Percentiles rank a stretch among this genome's conserved stretches.
These are phyloP conservation scores for Xylaria sp. DNA, from an alignment of 2,329 filamentous ascomycete genomes.

Conservation along the genomic window DNA sequence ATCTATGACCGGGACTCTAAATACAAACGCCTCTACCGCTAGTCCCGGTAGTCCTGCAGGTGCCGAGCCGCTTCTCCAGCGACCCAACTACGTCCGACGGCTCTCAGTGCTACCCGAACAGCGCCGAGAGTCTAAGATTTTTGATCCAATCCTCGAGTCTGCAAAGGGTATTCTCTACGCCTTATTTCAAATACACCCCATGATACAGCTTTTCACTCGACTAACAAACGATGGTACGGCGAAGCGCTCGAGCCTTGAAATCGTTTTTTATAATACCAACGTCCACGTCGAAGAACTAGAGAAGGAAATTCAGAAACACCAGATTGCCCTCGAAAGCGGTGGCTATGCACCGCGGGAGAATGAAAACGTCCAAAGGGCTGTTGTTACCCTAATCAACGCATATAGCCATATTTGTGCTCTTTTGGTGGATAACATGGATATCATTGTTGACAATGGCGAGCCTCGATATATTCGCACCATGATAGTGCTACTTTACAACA, in stretches of 20 bases:
- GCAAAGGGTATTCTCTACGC: slow-evolving; percentile 75
- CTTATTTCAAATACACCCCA: slow-evolving; percentile 74
- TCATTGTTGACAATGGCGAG: slow-evolving; percentile 72
- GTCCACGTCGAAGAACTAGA: slow-evolving; percentile 74
- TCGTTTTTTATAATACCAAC: slow-evolving; percentile 75
- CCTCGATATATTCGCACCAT: slow-evolving; percentile 74
- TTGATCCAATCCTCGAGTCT: slow-evolving; percentile 71
- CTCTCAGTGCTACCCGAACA: slow-evolving; percentile 73
- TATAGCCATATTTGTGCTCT: slow-evolving; percentile 74
- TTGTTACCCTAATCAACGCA: slow-evolving; percentile 70
- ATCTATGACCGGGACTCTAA: slow-evolving; percentile 66
- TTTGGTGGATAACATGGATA: slow-evolving; percentile 70
- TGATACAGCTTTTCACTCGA: slow-evolving; percentile 73
- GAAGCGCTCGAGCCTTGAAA: slow-evolving; percentile 72
- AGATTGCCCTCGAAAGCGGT: slow-evolving; percentile 62
- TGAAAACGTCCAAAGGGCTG: slow-evolving; percentile 72
- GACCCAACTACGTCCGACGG: slow-evolving; percentile 71
- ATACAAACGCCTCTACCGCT: slow-evolving; percentile 54
- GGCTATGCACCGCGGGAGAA: slow-evolving; percentile 65
- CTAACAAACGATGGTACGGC: slow-evolving; percentile 69
- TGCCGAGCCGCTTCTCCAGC: slow-evolving; percentile 65
- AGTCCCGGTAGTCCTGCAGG: slow-evolving; percentile 67
- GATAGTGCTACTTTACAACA: slow-evolving; percentile 72
- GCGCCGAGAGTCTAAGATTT: slow-evolving; percentile 69
- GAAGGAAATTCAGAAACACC: slow-evolving; percentile 71